Percentiles rank a stretch among this genome's conserved stretches.
phyloP scores from a whole-genome alignment of 768 basidiomycete genomes.

The Scleroderma citrinum region DNA sequence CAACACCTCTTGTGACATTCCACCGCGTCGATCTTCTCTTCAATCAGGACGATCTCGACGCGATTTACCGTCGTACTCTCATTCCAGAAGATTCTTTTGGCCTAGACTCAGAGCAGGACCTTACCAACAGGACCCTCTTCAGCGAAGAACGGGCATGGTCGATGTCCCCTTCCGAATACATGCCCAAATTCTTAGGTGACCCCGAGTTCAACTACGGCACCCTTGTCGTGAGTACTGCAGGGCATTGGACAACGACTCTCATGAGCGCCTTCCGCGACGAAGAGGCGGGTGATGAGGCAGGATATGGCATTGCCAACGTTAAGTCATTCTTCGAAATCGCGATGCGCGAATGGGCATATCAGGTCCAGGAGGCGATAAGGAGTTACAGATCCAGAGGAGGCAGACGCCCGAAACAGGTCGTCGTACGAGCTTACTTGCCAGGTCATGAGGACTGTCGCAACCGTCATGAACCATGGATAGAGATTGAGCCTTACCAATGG shows the following conservation, averaged over 20 bases:
- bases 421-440: conserved; percentile 56
- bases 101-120: conserved; percentile 8
- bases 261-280: conserved; percentile 39
- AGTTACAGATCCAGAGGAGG: conserved; percentile 27
- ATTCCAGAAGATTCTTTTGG: conserved; percentile 9
- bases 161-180: conserved; percentile 46
- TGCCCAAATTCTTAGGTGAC: conserved; percentile 40
- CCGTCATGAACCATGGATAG: conserved; percentile 39
- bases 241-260: conserved; percentile 62
- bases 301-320: conserved; percentile 49
- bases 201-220: conserved; percentile 52
- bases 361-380: conserved; percentile 42
- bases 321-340: conserved; percentile 53
- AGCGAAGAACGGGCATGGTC: conserved; percentile 53
- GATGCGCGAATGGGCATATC: conserved; percentile 48
- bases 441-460: conserved; percentile 63
- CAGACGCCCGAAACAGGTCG: conserved; percentile 35
- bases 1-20: conserved; percentile 61
- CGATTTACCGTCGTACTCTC: conserved; percentile 33
- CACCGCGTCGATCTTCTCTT: conserved; percentile 58
- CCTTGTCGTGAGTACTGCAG: conserved; percentile 57
- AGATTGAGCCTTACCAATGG: conserved; percentile 38
- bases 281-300: conserved; percentile 24
- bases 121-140: conserved; percentile 39
- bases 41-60: conserved; percentile 40